Percentiles rank a stretch among this genome's conserved stretches.
Conservation (phyloP, 1,139 yeast genomes). For the Taphrina deformans region DNA sequence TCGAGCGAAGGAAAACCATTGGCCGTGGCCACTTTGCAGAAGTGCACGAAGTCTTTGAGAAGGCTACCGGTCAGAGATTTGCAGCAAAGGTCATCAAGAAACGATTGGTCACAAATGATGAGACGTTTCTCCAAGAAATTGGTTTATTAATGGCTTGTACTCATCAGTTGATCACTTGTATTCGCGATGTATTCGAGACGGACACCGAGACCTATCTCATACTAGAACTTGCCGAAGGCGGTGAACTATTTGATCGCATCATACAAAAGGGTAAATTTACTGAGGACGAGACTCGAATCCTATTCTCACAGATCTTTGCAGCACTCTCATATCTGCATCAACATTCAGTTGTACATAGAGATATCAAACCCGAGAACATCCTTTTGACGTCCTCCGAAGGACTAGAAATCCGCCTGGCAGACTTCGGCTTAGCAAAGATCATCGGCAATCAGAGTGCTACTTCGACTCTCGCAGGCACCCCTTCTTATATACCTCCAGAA, state of each 20-base stretch:
- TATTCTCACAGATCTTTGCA: constrained; percentile 65
- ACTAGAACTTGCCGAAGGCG: constrained; percentile 71
- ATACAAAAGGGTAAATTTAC: constrained; percentile 74
- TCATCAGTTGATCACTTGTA: constrained; percentile 29
- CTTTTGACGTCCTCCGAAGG: constrained; percentile 56
- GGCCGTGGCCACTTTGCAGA: constrained; percentile 33
- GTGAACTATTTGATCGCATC: constrained; percentile 85
- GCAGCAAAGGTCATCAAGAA: constrained; percentile 32
- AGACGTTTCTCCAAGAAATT: constrained; percentile 28
- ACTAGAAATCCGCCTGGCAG: constrained; percentile 78
- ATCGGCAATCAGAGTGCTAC: constrained; percentile 24
- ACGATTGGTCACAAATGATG: constrained; percentile 12
- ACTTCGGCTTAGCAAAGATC: constrained; percentile 82
- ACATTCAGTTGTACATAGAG: constrained; percentile 78
- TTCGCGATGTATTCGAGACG: constrained; percentile 31
- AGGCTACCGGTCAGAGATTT: constrained; percentile 7
- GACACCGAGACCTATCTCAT: constrained; percentile 56
- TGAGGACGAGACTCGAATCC: constrained; percentile 75
- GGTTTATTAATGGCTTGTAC: constrained; percentile 31
- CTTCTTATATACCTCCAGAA: constrained; percentile 36
- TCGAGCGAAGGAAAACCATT: constrained; percentile 9
- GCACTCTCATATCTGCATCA: constrained; percentile 75
- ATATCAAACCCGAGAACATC: constrained; percentile 85
- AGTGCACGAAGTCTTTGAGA: constrained; percentile 10
- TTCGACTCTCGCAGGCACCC: constrained; percentile 34